Conservation (phyloP, 108 stramenopile species). For the Nitzschia sp. region DNA sequence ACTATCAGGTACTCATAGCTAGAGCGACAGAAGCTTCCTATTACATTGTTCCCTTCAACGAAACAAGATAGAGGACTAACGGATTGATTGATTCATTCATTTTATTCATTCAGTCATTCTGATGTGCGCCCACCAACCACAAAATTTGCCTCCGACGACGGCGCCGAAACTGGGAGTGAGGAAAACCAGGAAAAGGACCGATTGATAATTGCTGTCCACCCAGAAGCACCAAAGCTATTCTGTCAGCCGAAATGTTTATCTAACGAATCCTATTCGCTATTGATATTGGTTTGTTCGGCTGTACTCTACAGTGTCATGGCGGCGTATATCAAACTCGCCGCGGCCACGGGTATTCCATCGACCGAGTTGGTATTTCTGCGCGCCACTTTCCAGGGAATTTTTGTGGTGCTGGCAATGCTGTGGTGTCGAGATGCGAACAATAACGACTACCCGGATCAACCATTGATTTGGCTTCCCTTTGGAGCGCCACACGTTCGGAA, state of each 20-base stretch:
- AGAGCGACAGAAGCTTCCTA: too few relatives aligned
- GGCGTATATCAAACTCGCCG: slow-evolving; percentile 34
- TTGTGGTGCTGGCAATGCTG: slow-evolving; percentile 38
- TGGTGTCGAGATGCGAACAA: slow-evolving; percentile 16
- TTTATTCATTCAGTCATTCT: too few relatives aligned
- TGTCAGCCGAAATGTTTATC: slow-evolving; percentile 2
- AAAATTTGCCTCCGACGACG: too few relatives aligned
- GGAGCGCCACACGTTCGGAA: neutral
- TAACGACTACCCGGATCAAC: neutral
- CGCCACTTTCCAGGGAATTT: slow-evolving; percentile 38
- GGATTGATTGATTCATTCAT: too few relatives aligned
- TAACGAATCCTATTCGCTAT: slow-evolving; percentile 18
- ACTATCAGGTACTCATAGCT: too few relatives aligned
- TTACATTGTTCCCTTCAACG: too few relatives aligned
- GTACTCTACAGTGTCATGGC: slow-evolving; percentile 35
- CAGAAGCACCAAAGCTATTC: neutral
- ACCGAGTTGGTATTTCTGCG: slow-evolving; percentile 52
- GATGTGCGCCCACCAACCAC: too few relatives aligned
- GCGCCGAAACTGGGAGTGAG: too few relatives aligned
- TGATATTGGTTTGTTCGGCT: slow-evolving; percentile 27
- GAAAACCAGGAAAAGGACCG: too few relatives aligned
- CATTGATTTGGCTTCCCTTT: slow-evolving; percentile 10
- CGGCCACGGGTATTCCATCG: slow-evolving; percentile 26
- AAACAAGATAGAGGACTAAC: too few relatives aligned
- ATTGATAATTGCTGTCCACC: too few relatives aligned